These are phyloP conservation scores for Heliosperma pusillum DNA, from an alignment of 148 eudicot genomes.

Conservation along the genomic window DNA sequence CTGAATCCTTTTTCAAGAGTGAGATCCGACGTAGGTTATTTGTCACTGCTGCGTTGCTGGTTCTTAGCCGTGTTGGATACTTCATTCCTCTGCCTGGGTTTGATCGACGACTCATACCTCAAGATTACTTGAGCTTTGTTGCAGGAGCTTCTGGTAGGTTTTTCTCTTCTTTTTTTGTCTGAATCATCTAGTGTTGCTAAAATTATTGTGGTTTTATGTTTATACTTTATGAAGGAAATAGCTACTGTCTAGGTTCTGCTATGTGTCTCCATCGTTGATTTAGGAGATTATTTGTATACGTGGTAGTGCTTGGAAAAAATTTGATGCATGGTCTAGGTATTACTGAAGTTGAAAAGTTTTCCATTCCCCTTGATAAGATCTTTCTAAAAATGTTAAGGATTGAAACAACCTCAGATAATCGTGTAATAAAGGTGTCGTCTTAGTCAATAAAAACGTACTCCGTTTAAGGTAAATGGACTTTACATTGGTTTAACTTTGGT, in stretches of 20 bases:
- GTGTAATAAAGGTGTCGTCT: background rate
- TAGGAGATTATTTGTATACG: background rate
- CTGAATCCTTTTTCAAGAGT: constrained; percentile 96
- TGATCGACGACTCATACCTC: constrained; percentile 86
- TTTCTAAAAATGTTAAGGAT: background rate
- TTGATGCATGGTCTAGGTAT: background rate
- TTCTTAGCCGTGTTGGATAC: constrained; percentile 83
- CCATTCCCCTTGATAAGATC: background rate
- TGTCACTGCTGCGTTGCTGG: constrained; percentile 74
- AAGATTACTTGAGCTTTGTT: constrained; percentile 73
- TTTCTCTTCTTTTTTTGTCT: background rate
- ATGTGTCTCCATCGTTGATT: background rate
- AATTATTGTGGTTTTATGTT: background rate
- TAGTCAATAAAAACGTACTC: background rate
- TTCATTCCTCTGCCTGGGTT: constrained; percentile 96
- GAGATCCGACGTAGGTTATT: constrained; percentile 90
- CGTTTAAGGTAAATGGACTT: background rate
- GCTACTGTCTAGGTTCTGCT: background rate
- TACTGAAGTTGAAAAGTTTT: background rate
- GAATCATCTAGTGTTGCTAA: background rate
- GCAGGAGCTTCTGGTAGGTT: constrained; percentile 81
- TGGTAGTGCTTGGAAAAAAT: background rate
- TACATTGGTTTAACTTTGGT: background rate
- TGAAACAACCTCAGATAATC: background rate
- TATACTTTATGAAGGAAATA: background rate